Percentiles rank a stretch among this genome's conserved stretches.
Evolutionary conservation across 306 rosid species (phyloP).

Genomic region (Albizia julibrissin): DNA sequence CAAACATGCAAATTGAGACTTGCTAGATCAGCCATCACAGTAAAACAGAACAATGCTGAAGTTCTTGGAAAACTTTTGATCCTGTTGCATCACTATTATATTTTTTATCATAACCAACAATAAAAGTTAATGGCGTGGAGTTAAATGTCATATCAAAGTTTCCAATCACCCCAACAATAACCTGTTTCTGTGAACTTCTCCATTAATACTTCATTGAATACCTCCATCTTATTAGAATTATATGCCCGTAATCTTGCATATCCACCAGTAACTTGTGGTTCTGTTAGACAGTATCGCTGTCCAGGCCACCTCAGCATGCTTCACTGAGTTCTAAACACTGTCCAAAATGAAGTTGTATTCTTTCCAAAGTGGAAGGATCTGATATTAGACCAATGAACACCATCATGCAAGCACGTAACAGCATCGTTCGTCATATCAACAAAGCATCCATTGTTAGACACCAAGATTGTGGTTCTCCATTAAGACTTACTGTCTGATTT

Average conservation of each 20-base stretch:
- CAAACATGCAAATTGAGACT: not conserved
- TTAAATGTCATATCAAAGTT: constrained; percentile 78
- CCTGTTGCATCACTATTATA: not conserved
- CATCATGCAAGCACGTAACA: constrained; percentile 61
- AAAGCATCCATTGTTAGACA: not conserved
- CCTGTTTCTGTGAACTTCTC: constrained; percentile 65
- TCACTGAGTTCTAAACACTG: constrained; percentile 55
- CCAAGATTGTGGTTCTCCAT: constrained; percentile 17
- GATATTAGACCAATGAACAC: constrained; percentile 65
- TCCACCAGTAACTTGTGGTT: constrained; percentile 78
- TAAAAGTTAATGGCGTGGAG: not conserved
- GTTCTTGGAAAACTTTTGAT: not conserved
- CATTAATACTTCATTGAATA: constrained; percentile 65
- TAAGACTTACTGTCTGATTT: constrained; percentile 17
- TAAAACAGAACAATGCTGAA: not conserved
- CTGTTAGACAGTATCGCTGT: constrained; percentile 68
- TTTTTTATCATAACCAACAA: not conserved
- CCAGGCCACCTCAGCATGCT: constrained; percentile 57
- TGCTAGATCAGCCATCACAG: not conserved
- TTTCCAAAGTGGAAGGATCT: constrained; percentile 54
- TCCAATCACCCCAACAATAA: constrained; percentile 69
- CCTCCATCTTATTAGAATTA: constrained; percentile 90
- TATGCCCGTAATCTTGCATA: constrained; percentile 75
- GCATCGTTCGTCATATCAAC: not conserved
- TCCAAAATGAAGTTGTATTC: constrained; percentile 83